Base-by-base conservation (phyloP, 2,329 filamentous ascomycete genomes). In the Sporothrix protearum region DNA sequence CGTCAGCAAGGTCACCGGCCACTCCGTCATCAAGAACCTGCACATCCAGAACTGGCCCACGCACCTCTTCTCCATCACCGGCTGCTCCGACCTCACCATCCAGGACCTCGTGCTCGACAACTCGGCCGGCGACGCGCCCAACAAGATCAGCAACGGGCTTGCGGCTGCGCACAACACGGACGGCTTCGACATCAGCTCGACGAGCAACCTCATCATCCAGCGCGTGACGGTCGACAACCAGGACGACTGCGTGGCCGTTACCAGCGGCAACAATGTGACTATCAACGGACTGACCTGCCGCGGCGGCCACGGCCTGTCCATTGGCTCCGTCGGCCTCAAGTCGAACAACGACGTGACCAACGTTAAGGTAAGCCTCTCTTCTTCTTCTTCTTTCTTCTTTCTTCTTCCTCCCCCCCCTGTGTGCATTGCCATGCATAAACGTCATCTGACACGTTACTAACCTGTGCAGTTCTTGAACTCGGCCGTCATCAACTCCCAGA, bases 231-330 rank as follows among this genome's bases (percentile, higher is more conserved):
- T 64, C 39, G n/a, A 64, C 61, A 64, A 64, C 39, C 39, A 64
- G 25, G 39, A 64, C 61, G 39, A 64, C 39, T 47, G 39, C 12
- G 61, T 64, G 22, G 61, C 61, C 3, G 12, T 64, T n/a, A 64
- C 61, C 0, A 64, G 61, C 39, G 61, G 61, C 22, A 64, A 64
- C 25, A 64, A 63, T 3, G n/a, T 63, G 59, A 63, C 59, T 2
- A 33, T 63, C 8, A n/a, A 9, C 2, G n/a, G 9, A n/a, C 59
- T 64, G 1, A n/a, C 22, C 3, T 64, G 39, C 25, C 25, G 42
- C 39, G 61, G 61, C 39, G 39, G 61, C 25, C 61, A 64, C 36
- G 61, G 61, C 9, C 61, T 64, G 33, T 64, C 61, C 7, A 47
- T 64, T 47, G 39, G 39, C 22, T 64, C 61, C 7, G 59, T 47